Evolutionary conservation across 1,284 basidiomycete genomes (phyloP).

Genomic region (Ganoderma sp.): DNA sequence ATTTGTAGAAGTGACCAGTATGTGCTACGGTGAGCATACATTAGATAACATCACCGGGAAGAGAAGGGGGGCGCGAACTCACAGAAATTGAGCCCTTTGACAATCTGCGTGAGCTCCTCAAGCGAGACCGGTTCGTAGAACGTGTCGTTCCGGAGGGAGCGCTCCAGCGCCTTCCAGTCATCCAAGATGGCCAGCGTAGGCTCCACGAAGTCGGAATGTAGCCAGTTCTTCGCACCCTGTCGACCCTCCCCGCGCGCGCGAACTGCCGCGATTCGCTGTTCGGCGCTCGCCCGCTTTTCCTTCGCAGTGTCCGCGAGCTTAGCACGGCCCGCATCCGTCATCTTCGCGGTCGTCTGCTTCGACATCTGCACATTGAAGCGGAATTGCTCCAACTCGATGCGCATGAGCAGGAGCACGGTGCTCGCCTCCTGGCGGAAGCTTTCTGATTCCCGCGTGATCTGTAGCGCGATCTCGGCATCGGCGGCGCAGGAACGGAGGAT

Average conservation of each 20-base stretch:
- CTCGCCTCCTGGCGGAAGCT: slow-evolving; percentile 45
- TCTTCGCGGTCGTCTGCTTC: slow-evolving; percentile 42
- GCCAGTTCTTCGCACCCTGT: slow-evolving; percentile 41
- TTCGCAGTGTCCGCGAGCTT: slow-evolving; percentile 30
- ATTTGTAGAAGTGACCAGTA: slow-evolving; percentile 50
- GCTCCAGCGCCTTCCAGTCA: slow-evolving; percentile 45
- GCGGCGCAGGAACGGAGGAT: slow-evolving; percentile 47
- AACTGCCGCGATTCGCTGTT: slow-evolving; percentile 11
- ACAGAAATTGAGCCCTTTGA: slow-evolving; percentile 53
- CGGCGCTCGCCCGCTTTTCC: slow-evolving; percentile 14
- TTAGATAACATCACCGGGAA: background rate
- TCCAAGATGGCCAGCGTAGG: slow-evolving; percentile 43
- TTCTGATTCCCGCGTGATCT: slow-evolving; percentile 44
- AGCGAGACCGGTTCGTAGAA: slow-evolving; percentile 53
- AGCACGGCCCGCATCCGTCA: slow-evolving; percentile 20
- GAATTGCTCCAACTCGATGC: slow-evolving; percentile 45
- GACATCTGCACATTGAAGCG: slow-evolving; percentile 49
- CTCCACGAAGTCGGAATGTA: slow-evolving; percentile 42
- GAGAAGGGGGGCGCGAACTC: slow-evolving; percentile 28
- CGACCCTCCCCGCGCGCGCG: slow-evolving; percentile 10
- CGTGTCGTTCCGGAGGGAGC: slow-evolving; percentile 40
- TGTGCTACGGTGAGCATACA: slow-evolving; percentile 41
- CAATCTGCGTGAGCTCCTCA: slow-evolving; percentile 54
- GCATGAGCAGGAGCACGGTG: slow-evolving; percentile 45
- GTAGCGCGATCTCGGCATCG: slow-evolving; percentile 51